Percentiles rank a stretch among this genome's conserved stretches.
These are phyloP conservation scores for Yamadazyma aaseri DNA, from an alignment of 1,139 yeast species.

Conservation along the genomic window DNA sequence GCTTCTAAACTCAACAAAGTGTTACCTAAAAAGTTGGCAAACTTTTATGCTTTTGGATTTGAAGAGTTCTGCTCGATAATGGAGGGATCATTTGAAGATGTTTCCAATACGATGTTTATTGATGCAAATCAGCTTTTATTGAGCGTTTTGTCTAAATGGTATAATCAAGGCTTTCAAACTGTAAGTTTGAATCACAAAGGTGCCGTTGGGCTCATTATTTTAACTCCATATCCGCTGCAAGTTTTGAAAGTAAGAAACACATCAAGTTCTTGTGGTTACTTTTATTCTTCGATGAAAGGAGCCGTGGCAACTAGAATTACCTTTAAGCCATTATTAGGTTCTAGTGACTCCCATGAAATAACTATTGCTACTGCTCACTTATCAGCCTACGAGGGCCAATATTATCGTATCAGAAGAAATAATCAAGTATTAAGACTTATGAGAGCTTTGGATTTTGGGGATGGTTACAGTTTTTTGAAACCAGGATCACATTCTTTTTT, in stretches of 20 bases:
- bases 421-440: slow-evolving; percentile 49
- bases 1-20: slow-evolving; percentile 22
- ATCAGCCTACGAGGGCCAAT: slow-evolving; percentile 71
- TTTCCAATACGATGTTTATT: slow-evolving; percentile 39
- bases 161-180: slow-evolving; percentile 39
- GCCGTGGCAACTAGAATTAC: slow-evolving; percentile 60
- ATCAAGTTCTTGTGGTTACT: slow-evolving; percentile 53
- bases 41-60: slow-evolving; percentile 62
- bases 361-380: slow-evolving; percentile 73
- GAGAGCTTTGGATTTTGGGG: slow-evolving; percentile 57
- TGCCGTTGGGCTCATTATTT: slow-evolving; percentile 60
- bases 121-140: slow-evolving; percentile 41
- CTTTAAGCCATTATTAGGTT: slow-evolving; percentile 24
- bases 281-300: slow-evolving; percentile 69
- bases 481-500: slow-evolving; percentile 63
- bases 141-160: slow-evolving; percentile 34
- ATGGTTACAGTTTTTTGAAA: slow-evolving; percentile 56
- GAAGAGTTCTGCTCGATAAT: slow-evolving; percentile 71
- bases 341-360: slow-evolving; percentile 29
- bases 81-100: slow-evolving; percentile 53
- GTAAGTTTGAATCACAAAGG: slow-evolving; percentile 56
- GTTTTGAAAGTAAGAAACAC: slow-evolving; percentile 28
- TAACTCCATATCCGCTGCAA: slow-evolving; percentile 44
- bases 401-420: slow-evolving; percentile 49
- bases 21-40: slow-evolving; percentile 38